Conservation (phyloP, 2,329 filamentous ascomycete genomes). For the Apiospora marii region DNA sequence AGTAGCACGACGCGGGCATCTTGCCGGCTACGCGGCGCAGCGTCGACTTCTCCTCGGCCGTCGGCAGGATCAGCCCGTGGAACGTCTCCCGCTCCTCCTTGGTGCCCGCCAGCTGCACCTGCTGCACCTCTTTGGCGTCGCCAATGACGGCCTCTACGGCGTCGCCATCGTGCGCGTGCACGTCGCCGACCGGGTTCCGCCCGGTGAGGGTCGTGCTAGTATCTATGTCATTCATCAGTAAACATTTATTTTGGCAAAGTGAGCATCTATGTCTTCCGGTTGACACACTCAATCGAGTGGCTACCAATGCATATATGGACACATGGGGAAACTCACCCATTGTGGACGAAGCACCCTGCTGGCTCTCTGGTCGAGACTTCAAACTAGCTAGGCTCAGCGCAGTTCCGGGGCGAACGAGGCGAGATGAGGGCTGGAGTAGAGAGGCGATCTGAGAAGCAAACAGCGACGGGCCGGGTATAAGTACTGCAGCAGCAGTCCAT, state of each 20-base stretch:
- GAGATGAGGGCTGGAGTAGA: conserved; percentile 20
- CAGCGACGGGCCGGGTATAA: not conserved
- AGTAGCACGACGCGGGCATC: conserved; percentile 52
- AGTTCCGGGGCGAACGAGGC: conserved; percentile 12
- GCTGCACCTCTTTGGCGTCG: conserved; percentile 23
- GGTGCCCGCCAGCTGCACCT: conserved; percentile 20
- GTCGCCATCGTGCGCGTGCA: conserved; percentile 25
- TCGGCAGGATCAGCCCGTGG: conserved; percentile 48
- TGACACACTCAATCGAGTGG: not conserved
- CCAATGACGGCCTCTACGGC: conserved; percentile 27
- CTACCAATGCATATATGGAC: not conserved
- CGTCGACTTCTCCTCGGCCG: conserved; percentile 52
- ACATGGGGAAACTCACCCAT: not conserved
- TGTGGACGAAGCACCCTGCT: not conserved
- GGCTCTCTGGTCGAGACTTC: not conserved
- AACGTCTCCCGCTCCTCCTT: conserved; percentile 39
- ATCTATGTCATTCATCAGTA: conserved; percentile 24
- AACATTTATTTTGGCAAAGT: not conserved
- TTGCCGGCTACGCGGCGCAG: conserved; percentile 55
- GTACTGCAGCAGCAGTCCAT: not conserved
- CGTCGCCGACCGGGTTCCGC: conserved; percentile 36
- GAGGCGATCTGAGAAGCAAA: not conserved
- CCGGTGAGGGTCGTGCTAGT: conserved; percentile 35
- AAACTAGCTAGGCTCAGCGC: not conserved
- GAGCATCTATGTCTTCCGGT: not conserved